A percentile compares a stretch with the other conserved stretches of the same genome.
phyloP scores from a whole-genome alignment of 1,139 yeast species.

The Scheffersomyces titani region DNA sequence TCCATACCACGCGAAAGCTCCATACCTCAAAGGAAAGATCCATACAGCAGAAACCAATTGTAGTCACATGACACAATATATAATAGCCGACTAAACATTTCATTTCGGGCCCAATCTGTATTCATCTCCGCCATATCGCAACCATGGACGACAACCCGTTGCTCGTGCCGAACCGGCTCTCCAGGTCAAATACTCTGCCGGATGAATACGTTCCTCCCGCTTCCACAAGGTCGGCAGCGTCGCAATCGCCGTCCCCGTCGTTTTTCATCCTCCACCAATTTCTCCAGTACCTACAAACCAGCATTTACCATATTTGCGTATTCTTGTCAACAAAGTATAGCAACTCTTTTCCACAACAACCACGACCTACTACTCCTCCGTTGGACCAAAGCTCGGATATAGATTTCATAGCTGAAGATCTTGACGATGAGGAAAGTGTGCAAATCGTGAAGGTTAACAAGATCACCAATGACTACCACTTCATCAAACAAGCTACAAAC shows the following conservation, averaged over 20 bases:
- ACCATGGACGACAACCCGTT: neutral
- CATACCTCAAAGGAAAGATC: too few species aligned
- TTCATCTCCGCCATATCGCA: neutral
- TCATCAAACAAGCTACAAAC: slow-evolving; percentile 5
- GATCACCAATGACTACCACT: slow-evolving; percentile 14
- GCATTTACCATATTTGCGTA: neutral
- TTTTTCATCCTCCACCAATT: neutral
- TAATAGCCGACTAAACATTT: neutral
- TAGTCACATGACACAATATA: neutral
- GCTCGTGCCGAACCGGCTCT: neutral
- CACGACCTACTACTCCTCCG: neutral
- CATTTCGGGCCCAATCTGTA: neutral
- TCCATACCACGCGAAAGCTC: too few species aligned
- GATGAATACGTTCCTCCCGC: neutral
- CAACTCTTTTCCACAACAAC: neutral
- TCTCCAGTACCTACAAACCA: neutral
- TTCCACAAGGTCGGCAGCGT: neutral
- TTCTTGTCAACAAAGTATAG: neutral
- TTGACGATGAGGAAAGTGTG: neutral
- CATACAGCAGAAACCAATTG: too few species aligned
- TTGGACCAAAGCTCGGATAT: neutral
- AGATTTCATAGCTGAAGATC: neutral
- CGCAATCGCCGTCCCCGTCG: neutral
- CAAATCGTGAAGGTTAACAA: slow-evolving; percentile 1
- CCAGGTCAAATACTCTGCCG: neutral